Base-by-base conservation (phyloP, 805 yeast species). In the Wickerhamomyces queroliae region DNA sequence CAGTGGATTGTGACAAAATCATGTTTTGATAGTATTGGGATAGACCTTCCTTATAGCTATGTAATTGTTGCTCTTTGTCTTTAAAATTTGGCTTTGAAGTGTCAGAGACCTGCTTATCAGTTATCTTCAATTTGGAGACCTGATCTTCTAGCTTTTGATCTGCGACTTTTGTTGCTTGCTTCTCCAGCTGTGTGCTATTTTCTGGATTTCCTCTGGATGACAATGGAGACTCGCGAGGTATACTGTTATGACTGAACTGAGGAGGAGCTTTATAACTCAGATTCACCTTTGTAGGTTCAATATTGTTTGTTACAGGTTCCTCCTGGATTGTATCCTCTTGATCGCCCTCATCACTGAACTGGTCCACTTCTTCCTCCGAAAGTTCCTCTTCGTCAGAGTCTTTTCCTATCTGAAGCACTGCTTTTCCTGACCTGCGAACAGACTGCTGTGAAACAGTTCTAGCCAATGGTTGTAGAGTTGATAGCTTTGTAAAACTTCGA, bases 1-100 rank as follows among this genome's bases (percentile, higher is more conserved):
- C 80, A 0, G 76, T 72, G 0, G 79, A 72, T 46, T 74, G 79
- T 3, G 80, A 73, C 5, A 74, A 56, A 7, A 68, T 66, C 66
- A 66, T 63, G 38, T 58, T 56, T n/a, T 68, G 70, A 33, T 62
- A 53, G 41, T 63, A 66, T 32, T 63, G 59, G 20, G 59, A 58
- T 2, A 45, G 46, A 17, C 57, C 49, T 29, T 52, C 44, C 11
- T 33, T 30, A 30, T 30, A 30, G 11, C 11, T 23, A 11, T 23
- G 8, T 23, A 23, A 8, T 11, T 23, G 10, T 30, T 30, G 33
- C 17, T 19, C 22, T n/a, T 21, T 15, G 16, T 28, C 31, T 6
- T 28, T 28, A 7, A 28, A 28, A 3, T 13, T 17, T 5, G 17
- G 31, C 2, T n/a, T n/a, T n/a, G n/a, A n/a, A n/a, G 20, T 8